phyloP scores from a whole-genome alignment of 805 yeast species.

The Zygotorulaspora florentina region DNA sequence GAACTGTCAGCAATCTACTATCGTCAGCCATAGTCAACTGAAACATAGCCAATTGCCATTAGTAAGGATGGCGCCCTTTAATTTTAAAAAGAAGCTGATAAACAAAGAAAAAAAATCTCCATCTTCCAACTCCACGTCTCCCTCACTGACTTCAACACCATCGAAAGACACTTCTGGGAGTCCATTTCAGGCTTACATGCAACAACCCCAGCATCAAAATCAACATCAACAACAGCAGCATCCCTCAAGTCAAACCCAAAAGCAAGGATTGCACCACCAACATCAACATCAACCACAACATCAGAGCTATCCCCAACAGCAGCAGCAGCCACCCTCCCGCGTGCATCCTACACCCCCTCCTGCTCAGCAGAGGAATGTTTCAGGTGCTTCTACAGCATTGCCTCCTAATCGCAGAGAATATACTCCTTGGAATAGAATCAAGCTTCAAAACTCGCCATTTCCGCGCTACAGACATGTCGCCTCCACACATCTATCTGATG shows the following conservation, averaged over 20 bases:
- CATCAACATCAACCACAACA: constrained; percentile 23
- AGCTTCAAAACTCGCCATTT: constrained; percentile 72
- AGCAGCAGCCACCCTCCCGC: constrained; percentile 15
- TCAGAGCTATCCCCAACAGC: constrained; percentile 14
- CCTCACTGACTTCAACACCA: constrained; percentile 14
- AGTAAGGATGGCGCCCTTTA: constrained; percentile 51
- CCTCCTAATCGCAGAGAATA: constrained; percentile 22
- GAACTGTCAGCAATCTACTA: not conserved
- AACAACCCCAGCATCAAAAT: constrained; percentile 16
- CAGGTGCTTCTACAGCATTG: constrained; percentile 28
- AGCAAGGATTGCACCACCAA: not conserved
- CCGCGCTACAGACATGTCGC: constrained; percentile 94
- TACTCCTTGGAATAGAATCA: constrained; percentile 66
- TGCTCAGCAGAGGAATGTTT: constrained; percentile 30
- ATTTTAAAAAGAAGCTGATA: constrained; percentile 49
- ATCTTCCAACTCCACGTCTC: constrained; percentile 10
- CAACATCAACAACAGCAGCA: constrained; percentile 13
- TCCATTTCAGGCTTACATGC: constrained; percentile 11
- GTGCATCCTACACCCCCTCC: constrained; percentile 26
- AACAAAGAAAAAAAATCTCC: constrained; percentile 27
- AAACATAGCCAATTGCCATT: not conserved
- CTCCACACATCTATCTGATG: constrained; percentile 68
- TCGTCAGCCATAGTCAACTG: not conserved
- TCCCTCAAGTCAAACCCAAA: not conserved
- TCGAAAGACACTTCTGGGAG: constrained; percentile 24